These are phyloP conservation scores for Knoxdaviesia capensis DNA, from an alignment of 2,329 filamentous ascomycete genomes.

Conservation along the genomic window DNA sequence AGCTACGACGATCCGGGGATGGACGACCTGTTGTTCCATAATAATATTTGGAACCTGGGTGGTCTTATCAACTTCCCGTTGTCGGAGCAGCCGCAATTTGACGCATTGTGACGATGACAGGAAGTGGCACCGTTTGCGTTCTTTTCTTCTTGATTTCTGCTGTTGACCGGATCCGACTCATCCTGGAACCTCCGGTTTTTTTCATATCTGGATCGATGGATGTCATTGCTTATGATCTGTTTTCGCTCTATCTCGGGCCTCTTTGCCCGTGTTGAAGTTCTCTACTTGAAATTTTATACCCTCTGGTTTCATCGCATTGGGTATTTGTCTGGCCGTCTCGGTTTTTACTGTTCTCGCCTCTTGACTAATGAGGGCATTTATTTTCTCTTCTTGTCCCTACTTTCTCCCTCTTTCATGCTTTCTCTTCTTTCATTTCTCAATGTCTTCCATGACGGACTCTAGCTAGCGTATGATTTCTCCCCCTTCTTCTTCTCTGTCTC, in stretches of 20 bases:
- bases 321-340: neutral
- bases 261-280: too few species aligned
- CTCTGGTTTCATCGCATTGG: neutral
- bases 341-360: neutral
- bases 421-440: constrained; percentile 1
- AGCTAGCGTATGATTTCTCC: constrained; percentile 12
- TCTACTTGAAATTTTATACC: neutral
- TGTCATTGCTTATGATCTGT: constrained; percentile 4
- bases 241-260: neutral
- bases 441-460: neutral
- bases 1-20: too few species aligned
- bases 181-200: neutral
- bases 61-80: too few species aligned
- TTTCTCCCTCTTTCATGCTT: constrained; percentile 1
- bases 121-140: too few species aligned
- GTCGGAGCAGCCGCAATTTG: too few species aligned
- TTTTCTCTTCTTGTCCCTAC: neutral
- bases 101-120: too few species aligned
- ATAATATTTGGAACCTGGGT: too few species aligned
- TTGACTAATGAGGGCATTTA: neutral
- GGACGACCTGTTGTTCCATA: too few species aligned
- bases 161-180: too few species aligned
- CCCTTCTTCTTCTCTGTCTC: neutral
- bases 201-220: neutral
- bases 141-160: too few species aligned